Percentiles rank a stretch among this genome's conserved stretches.
phyloP scores from a whole-genome alignment of 441 rosid genomes.

The Flueggea neowawraea region DNA sequence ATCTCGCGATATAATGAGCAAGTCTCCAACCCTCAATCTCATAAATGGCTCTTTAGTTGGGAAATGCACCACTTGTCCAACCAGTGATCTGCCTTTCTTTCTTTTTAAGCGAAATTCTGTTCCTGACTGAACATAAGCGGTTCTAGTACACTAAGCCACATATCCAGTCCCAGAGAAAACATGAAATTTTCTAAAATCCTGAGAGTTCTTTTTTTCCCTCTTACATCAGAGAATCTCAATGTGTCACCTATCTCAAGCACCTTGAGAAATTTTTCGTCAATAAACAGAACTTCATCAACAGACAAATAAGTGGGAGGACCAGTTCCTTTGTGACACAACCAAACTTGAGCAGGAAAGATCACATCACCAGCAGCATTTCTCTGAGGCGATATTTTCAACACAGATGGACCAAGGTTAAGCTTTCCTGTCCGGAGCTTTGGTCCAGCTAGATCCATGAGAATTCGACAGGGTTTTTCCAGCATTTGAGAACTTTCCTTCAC shows the following conservation, averaged over 20 bases:
- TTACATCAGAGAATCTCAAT: constrained; percentile 46
- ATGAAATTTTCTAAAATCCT: constrained; percentile 40
- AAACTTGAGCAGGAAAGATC: constrained; percentile 48
- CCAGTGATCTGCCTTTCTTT: constrained; percentile 37
- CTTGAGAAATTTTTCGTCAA: constrained; percentile 41
- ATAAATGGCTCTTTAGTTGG: constrained; percentile 48
- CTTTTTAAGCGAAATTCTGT: constrained; percentile 37
- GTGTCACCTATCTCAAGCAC: constrained; percentile 47
- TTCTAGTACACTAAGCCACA: constrained; percentile 49
- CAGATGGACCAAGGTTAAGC: constrained; percentile 57
- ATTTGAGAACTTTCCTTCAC: constrained; percentile 49
- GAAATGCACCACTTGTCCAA: constrained; percentile 52
- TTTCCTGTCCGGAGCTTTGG: constrained; percentile 70
- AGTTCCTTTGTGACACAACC: constrained; percentile 51
- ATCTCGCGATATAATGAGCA: constrained; percentile 46
- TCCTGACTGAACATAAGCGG: constrained; percentile 59
- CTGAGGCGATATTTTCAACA: constrained; percentile 55
- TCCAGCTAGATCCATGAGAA: constrained; percentile 81
- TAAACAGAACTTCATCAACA: constrained; percentile 42
- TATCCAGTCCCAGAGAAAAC: constrained; percentile 53
- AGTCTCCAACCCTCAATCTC: constrained; percentile 61
- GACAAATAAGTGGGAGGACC: constrained; percentile 51
- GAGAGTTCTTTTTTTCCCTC: constrained; percentile 55
- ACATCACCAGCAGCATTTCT: constrained; percentile 54
- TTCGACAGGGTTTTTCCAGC: constrained; percentile 64